These are phyloP conservation scores for Hibiscus mutabilis DNA, from an alignment of 345 rosid species.

Conservation along the genomic window DNA sequence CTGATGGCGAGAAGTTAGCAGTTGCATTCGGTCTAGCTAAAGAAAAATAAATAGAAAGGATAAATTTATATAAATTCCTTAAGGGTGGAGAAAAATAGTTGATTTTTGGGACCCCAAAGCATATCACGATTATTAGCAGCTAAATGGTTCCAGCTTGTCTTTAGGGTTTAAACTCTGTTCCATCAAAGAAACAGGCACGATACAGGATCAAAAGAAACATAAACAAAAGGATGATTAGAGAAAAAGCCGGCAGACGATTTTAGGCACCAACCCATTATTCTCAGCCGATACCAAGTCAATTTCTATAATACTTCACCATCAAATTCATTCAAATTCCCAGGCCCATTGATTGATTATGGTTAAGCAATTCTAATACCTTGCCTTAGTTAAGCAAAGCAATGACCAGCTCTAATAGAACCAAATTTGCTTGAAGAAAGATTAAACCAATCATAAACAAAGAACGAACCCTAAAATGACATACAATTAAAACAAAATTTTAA, in stretches of 20 bases:
- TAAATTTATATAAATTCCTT: too few species aligned
- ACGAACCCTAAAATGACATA: neutral
- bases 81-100: neutral
- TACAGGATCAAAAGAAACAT: slow-evolving; percentile 18
- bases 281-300: neutral
- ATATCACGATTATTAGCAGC: slow-evolving; percentile 30
- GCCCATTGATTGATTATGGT: neutral
- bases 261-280: too few species aligned
- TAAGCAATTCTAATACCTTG: neutral
- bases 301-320: neutral
- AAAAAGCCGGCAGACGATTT: neutral
- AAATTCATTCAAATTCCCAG: neutral
- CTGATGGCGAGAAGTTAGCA: too few species aligned
- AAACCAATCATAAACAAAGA: neutral
- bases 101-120: neutral
- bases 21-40: too few species aligned
- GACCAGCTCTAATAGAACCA: neutral
- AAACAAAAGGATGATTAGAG: slow-evolving; percentile 13
- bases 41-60: neutral
- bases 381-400: neutral
- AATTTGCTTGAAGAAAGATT: neutral
- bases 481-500: neutral
- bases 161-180: slow-evolving; percentile 19
- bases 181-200: slow-evolving; percentile 28
- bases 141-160: slow-evolving; percentile 19